Evolutionary conservation across 164 flowering plant species (phyloP).

Genomic region (Liriodendron chinense): DNA sequence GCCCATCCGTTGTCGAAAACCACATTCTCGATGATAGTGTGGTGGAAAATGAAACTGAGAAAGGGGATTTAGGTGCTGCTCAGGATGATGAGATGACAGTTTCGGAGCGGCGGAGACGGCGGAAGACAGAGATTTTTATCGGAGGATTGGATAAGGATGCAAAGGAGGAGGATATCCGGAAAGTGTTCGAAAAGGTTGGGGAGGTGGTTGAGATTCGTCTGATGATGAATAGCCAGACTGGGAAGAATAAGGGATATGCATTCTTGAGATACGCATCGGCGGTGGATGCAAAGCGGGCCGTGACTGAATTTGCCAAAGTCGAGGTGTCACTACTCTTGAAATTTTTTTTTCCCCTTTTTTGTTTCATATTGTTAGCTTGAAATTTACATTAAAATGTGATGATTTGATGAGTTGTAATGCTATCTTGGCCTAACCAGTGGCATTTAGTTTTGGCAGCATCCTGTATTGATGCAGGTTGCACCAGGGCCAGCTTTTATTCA

Average conservation of each 20-base stretch:
- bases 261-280: conserved; percentile 32
- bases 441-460: too few relatives aligned
- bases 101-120: conserved; percentile 29
- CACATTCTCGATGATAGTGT: background rate
- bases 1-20: background rate
- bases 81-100: conserved; percentile 24
- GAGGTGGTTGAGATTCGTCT: conserved; percentile 32
- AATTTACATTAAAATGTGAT: background rate
- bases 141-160: conserved; percentile 42
- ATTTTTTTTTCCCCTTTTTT: background rate
- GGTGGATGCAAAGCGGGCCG: conserved; percentile 32
- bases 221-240: conserved; percentile 23
- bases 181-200: conserved; percentile 33
- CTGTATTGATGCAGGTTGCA: too few relatives aligned
- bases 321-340: conserved; percentile 22
- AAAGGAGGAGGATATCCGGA: conserved; percentile 37
- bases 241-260: conserved; percentile 40
- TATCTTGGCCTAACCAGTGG: too few relatives aligned
- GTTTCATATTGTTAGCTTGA: background rate
- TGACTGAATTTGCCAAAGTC: conserved; percentile 23
- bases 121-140: conserved; percentile 34
- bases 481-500: too few relatives aligned
- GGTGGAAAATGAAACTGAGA: background rate
- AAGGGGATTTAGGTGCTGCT: background rate
- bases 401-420: too few relatives aligned